A percentile compares a stretch with the other conserved stretches of the same genome.
Conservation (phyloP, 1,284 basidiomycete species). For the Inonotus obliquus region DNA sequence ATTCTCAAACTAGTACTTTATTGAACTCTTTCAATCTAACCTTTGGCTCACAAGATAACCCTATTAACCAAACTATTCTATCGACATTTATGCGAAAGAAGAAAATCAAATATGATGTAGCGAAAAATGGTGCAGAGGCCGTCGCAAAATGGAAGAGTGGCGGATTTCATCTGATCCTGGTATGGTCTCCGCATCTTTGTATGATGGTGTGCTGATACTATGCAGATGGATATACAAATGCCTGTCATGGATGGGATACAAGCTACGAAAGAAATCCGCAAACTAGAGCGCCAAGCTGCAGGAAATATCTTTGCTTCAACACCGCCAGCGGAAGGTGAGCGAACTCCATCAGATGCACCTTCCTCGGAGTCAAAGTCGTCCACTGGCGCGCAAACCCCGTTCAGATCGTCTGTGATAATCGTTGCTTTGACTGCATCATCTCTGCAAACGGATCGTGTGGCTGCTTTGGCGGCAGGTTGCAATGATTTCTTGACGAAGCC, state of each 20-base stretch:
- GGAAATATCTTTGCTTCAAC: slow-evolving; percentile 69
- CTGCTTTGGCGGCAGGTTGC: slow-evolving; percentile 94
- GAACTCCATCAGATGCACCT: slow-evolving; percentile 48
- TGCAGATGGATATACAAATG: slow-evolving; percentile 99
- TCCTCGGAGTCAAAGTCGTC: slow-evolving; percentile 41
- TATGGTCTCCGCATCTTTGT: slow-evolving; percentile 35
- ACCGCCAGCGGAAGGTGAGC: slow-evolving; percentile 51
- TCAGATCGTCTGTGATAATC: slow-evolving; percentile 95
- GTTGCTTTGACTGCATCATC: slow-evolving; percentile 96
- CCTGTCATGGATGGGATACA: slow-evolving; percentile 98
- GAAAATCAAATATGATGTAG: slow-evolving; percentile 93
- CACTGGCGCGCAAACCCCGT: slow-evolving; percentile 48
- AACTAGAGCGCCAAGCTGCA: slow-evolving; percentile 71
- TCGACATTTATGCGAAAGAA: slow-evolving; percentile 96
- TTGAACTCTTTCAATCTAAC: neutral
- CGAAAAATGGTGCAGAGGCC: slow-evolving; percentile 93
- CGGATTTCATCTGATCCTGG: slow-evolving; percentile 93
- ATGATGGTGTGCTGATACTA: slow-evolving; percentile 5
- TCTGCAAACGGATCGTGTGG: slow-evolving; percentile 88
- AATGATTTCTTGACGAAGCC: slow-evolving; percentile 99
- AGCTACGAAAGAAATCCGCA: slow-evolving; percentile 94
- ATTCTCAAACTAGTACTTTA: neutral
- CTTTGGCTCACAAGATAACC: slow-evolving; percentile 69
- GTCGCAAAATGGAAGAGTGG: slow-evolving; percentile 95
- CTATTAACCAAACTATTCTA: slow-evolving; percentile 96